A percentile compares a stretch with the other conserved stretches of the same genome.
Evolutionary conservation across 2,329 filamentous ascomycete species (phyloP).

Genomic region (Hymenoscyphus fructigenus): DNA sequence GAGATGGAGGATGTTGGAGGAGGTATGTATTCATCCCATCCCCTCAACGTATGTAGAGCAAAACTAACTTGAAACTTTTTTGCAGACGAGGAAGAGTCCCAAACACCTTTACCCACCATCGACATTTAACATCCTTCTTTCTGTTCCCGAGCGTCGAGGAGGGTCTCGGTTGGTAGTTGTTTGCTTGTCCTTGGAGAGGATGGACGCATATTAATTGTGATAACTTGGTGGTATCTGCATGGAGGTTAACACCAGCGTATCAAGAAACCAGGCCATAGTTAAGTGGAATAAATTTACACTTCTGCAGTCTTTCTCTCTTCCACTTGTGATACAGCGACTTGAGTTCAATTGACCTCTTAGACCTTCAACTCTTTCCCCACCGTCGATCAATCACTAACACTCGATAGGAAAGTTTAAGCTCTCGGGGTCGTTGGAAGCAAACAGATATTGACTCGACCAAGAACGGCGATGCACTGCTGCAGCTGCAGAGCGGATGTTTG

Average conservation of each 20-base stretch:
- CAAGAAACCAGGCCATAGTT: not conserved
- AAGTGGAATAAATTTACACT: not conserved
- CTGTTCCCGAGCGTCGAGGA: too few relatives aligned
- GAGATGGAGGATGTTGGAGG: not conserved
- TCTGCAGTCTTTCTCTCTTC: not conserved
- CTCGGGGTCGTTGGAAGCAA: not conserved
- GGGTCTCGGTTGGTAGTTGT: too few relatives aligned
- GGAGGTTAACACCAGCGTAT: not conserved
- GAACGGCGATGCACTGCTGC: not conserved
- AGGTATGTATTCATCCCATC: not conserved
- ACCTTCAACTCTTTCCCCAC: not conserved
- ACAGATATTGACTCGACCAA: not conserved
- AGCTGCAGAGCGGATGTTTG: not conserved
- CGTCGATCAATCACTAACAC: not conserved
- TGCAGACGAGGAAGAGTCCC: not conserved
- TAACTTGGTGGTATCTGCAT: not conserved
- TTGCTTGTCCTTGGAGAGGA: too few relatives aligned
- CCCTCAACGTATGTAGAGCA: not conserved
- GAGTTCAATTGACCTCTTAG: not conserved
- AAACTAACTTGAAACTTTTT: not conserved
- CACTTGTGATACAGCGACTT: not conserved
- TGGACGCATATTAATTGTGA: too few relatives aligned
- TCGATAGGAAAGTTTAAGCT: not conserved
- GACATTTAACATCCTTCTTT: too few relatives aligned
- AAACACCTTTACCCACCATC: too few relatives aligned